Percentiles rank a stretch among this genome's conserved stretches.
These are phyloP conservation scores for Aspergillus phoenicis DNA, from an alignment of 2,329 filamentous ascomycete genomes.

Conservation along the genomic window DNA sequence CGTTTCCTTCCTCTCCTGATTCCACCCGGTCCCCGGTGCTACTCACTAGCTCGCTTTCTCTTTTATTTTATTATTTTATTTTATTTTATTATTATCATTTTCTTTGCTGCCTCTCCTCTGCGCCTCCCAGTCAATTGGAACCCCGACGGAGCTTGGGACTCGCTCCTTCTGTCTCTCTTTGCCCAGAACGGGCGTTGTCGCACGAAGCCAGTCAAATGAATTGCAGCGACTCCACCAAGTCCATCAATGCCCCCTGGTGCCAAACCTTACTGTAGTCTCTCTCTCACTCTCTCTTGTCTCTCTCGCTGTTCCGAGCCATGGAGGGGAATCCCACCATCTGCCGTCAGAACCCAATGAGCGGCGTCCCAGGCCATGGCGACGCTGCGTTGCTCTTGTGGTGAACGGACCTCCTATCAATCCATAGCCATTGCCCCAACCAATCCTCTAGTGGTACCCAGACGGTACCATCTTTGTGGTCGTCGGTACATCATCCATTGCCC, in stretches of 20 bases:
- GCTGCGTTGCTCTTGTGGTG: constrained; percentile 14
- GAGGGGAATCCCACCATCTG: too few relatives aligned
- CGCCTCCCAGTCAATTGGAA: constrained; percentile 11
- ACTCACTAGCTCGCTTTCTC: neutral
- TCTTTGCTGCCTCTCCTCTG: neutral
- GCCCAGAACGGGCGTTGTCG: constrained; percentile 6
- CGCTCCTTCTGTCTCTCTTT: constrained; percentile 6
- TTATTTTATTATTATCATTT: too few relatives aligned
- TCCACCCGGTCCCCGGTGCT: constrained; percentile 1
- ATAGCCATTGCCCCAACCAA: constrained; percentile 15
- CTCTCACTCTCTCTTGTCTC: constrained; percentile 6
- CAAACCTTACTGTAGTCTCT: constrained; percentile 16
- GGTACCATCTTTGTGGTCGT: neutral
- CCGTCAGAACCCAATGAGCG: constrained; percentile 19
- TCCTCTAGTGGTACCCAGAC: constrained; percentile 2
- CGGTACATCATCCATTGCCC: constrained; percentile 12
- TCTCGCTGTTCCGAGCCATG: neutral
- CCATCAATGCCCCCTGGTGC: constrained; percentile 17
- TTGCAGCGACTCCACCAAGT: constrained; percentile 16
- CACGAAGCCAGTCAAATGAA: constrained; percentile 7
- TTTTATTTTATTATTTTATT: too few relatives aligned
- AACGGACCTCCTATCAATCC: constrained; percentile 23
- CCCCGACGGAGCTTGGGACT: constrained; percentile 11
- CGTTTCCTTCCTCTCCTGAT: neutral
- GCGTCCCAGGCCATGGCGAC: constrained; percentile 8